A percentile compares a stretch with the other conserved stretches of the same genome.
Evolutionary conservation across 2,329 filamentous ascomycete genomes (phyloP).

Genomic region (Neonectria faginata): DNA sequence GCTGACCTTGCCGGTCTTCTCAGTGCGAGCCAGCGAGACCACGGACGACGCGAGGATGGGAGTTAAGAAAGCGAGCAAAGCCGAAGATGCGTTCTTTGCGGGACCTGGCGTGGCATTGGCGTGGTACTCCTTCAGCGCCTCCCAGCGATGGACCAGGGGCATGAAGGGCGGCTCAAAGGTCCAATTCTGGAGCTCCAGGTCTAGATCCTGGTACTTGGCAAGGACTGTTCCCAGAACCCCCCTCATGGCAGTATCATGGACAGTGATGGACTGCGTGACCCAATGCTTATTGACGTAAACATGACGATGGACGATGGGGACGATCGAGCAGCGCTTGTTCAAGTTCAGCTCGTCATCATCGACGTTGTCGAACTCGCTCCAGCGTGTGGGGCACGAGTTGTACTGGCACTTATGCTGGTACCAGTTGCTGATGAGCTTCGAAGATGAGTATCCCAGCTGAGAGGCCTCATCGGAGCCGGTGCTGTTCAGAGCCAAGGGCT

Average conservation of each 20-base stretch:
- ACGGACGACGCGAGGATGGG: constrained; percentile 47
- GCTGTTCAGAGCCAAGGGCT: constrained; percentile 12
- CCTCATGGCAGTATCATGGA: constrained; percentile 49
- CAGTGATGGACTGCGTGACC: constrained; percentile 48
- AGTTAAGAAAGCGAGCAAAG: constrained; percentile 45
- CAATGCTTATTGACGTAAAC: constrained; percentile 45
- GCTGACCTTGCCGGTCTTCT: constrained; percentile 46
- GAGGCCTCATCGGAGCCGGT: constrained; percentile 1
- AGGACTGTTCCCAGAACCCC: constrained; percentile 46
- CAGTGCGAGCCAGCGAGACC: constrained; percentile 40
- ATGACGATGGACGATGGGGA: constrained; percentile 51
- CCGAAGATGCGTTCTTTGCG: constrained; percentile 18
- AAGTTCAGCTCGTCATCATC: constrained; percentile 46
- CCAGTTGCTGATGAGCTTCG: constrained; percentile 24
- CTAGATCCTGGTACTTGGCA: constrained; percentile 50
- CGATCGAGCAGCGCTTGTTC: constrained; percentile 30
- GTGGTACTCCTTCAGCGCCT: constrained; percentile 29
- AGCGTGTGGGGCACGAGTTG: constrained; percentile 43
- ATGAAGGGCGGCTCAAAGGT: constrained; percentile 49
- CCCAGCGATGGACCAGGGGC: constrained; percentile 53
- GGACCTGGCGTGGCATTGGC: not conserved
- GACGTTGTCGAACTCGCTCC: constrained; percentile 46
- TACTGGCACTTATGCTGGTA: constrained; percentile 43
- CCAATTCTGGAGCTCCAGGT: constrained; percentile 49
- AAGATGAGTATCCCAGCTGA: constrained; percentile 10